Percentiles rank a stretch among this genome's conserved stretches.
These are phyloP conservation scores for Xerocomus brunneocitrinus DNA, from an alignment of 768 basidiomycete species.

Conservation along the genomic window DNA sequence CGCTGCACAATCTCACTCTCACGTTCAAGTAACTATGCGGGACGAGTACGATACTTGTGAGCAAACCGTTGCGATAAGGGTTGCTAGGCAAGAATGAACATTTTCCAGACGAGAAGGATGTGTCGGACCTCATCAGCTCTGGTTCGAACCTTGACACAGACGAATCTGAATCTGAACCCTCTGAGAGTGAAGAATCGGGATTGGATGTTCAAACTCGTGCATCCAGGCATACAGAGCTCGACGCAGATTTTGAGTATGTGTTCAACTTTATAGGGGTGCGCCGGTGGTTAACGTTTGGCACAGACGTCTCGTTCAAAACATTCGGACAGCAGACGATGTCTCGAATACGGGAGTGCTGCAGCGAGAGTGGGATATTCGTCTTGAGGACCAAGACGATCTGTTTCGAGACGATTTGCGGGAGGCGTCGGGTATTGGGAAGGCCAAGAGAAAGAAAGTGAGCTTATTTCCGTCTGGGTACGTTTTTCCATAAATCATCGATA, in stretches of 20 bases:
- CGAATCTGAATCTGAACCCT: conserved; percentile 8
- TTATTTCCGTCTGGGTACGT: neutral
- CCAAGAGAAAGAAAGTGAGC: conserved; percentile 42
- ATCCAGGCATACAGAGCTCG: conserved; percentile 10
- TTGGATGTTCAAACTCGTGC: conserved; percentile 1
- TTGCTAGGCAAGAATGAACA: conserved; percentile 46
- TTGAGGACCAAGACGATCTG: conserved; percentile 62
- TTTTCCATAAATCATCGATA: neutral
- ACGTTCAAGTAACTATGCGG: neutral
- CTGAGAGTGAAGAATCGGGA: conserved; percentile 6
- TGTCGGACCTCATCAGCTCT: conserved; percentile 3
- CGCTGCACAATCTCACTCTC: neutral
- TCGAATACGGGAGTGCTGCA: conserved; percentile 45
- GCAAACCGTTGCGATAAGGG: conserved; percentile 40
- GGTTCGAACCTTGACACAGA: conserved; percentile 4
- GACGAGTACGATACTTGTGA: conserved; percentile 9
- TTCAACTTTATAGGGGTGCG: no score
- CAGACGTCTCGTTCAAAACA: conserved; percentile 67
- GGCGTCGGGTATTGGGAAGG: conserved; percentile 67
- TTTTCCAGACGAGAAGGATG: neutral
- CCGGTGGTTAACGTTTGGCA: neutral
- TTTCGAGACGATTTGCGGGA: conserved; percentile 71
- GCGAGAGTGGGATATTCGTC: conserved; percentile 70
- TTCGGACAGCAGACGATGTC: conserved; percentile 48
- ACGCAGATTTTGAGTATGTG: conserved; percentile 20